phyloP scores from a whole-genome alignment of 441 rosid species.

The Sinapis alba region DNA sequence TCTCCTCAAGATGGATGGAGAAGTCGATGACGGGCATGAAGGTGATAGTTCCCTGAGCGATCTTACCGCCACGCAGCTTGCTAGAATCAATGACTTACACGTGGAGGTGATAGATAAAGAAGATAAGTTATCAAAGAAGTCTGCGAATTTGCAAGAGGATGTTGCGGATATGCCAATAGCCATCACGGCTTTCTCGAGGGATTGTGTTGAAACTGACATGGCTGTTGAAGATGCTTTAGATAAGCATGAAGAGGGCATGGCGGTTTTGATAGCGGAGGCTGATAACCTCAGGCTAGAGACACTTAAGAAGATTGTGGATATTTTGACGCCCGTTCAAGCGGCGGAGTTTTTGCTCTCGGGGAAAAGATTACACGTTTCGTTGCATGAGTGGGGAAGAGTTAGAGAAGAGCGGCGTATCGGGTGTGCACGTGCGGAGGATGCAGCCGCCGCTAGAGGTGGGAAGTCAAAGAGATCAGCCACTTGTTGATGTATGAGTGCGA shows the following conservation, averaged over 20 bases:
- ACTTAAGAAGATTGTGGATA: constrained; percentile 33
- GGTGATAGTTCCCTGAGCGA: constrained; percentile 28
- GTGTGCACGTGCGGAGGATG: constrained; percentile 19
- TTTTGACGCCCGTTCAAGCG: constrained; percentile 46
- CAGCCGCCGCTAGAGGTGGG: background rate
- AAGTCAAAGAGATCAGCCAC: background rate
- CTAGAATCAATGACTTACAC: constrained; percentile 41
- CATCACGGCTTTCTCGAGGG: constrained; percentile 20
- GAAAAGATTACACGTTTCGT: constrained; percentile 50
- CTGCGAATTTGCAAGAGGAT: constrained; percentile 51
- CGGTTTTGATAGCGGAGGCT: constrained; percentile 42
- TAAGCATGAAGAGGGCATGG: constrained; percentile 38
- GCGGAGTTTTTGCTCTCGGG: constrained; percentile 47
- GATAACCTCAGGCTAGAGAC: constrained; percentile 54
- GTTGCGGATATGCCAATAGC: constrained; percentile 50
- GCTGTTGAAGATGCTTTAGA: constrained; percentile 41
- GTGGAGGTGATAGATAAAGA: constrained; percentile 40
- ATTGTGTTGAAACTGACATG: background rate
- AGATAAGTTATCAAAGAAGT: constrained; percentile 38
- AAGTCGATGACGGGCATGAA: background rate
- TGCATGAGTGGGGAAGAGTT: constrained; percentile 51
- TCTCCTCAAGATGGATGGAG: constrained; percentile 8
- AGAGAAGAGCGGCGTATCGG: constrained; percentile 35
- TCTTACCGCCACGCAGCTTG: constrained; percentile 40
- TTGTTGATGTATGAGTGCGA: background rate